Conservation (phyloP, 805 yeast species). For the Debaryomyces maramus region DNA sequence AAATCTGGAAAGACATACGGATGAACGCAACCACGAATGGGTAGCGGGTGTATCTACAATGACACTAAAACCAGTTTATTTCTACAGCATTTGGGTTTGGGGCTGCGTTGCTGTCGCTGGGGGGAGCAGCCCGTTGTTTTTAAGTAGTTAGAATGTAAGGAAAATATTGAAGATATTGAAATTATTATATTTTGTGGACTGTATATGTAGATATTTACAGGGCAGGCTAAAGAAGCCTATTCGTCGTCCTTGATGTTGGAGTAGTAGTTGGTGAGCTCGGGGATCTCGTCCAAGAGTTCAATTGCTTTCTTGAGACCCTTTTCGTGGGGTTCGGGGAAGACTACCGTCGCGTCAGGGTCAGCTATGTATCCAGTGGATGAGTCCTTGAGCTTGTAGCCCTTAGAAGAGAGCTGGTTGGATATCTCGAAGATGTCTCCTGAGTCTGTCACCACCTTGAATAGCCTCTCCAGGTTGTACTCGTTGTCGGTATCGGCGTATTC, state of each 20-base stretch:
- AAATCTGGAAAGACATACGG: not conserved
- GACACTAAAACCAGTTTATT: too few relatives aligned
- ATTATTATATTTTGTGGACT: not conserved
- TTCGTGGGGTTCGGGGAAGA: constrained; percentile 51
- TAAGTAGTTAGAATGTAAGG: too few relatives aligned
- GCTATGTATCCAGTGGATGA: constrained; percentile 70
- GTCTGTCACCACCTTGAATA: constrained; percentile 56
- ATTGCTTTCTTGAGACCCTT: constrained; percentile 59
- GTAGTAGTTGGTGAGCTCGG: constrained; percentile 80
- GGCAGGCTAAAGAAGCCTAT: not conserved
- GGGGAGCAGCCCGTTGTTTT: too few relatives aligned
- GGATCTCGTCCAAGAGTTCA: constrained; percentile 66
- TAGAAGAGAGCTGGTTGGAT: constrained; percentile 54
- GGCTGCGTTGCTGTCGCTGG: too few relatives aligned
- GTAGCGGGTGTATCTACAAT: too few relatives aligned
- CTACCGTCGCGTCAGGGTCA: constrained; percentile 57
- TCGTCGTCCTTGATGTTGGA: constrained; percentile 54
- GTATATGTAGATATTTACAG: constrained; percentile 1
- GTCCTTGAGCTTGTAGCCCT: constrained; percentile 61
- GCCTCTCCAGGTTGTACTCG: constrained; percentile 36
- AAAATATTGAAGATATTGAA: too few relatives aligned
- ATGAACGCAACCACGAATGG: too few relatives aligned
- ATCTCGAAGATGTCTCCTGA: constrained; percentile 62
- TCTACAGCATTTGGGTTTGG: too few relatives aligned
- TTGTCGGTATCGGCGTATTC: constrained; percentile 44